Evolutionary conservation across 2,329 filamentous ascomycete species (phyloP).

Genomic region (Talaromyces piceae): DNA sequence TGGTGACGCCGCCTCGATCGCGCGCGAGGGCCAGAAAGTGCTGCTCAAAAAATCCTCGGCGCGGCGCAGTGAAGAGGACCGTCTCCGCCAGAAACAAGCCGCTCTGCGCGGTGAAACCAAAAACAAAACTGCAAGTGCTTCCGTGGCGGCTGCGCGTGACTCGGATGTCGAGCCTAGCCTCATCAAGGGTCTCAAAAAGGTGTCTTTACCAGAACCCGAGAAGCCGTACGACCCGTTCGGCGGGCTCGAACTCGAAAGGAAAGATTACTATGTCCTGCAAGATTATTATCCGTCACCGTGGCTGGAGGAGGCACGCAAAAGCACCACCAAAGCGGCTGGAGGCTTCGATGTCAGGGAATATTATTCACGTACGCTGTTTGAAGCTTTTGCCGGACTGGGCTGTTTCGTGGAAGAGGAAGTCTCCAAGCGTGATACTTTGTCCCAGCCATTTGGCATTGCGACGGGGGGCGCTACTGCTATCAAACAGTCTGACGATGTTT

Average conservation of each 20-base stretch:
- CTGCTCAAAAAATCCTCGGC: constrained; percentile 65
- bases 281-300: constrained; percentile 67
- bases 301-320: constrained; percentile 59
- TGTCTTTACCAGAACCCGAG: constrained; percentile 54
- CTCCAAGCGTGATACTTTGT: constrained; percentile 21
- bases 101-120: constrained; percentile 29
- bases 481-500: constrained; percentile 7
- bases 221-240: constrained; percentile 84
- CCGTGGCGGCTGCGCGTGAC: constrained; percentile 18
- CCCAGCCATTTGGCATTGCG: constrained; percentile 13
- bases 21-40: constrained; percentile 50
- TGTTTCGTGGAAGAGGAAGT: constrained; percentile 78
- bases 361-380: constrained; percentile 69
- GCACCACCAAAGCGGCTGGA: constrained; percentile 62
- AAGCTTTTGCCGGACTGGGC: constrained; percentile 82
- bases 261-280: constrained; percentile 63
- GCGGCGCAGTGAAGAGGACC: constrained; percentile 47
- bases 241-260: constrained; percentile 55
- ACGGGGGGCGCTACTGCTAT: constrained; percentile 22
- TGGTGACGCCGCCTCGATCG: constrained; percentile 51
- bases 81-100: constrained; percentile 40
- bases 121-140: constrained; percentile 16
- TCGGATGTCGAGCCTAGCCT: constrained; percentile 33
- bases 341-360: constrained; percentile 82
- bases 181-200: constrained; percentile 73